Base-by-base conservation (phyloP, 345 rosid genomes). In the Eucalyptus pauciflora region DNA sequence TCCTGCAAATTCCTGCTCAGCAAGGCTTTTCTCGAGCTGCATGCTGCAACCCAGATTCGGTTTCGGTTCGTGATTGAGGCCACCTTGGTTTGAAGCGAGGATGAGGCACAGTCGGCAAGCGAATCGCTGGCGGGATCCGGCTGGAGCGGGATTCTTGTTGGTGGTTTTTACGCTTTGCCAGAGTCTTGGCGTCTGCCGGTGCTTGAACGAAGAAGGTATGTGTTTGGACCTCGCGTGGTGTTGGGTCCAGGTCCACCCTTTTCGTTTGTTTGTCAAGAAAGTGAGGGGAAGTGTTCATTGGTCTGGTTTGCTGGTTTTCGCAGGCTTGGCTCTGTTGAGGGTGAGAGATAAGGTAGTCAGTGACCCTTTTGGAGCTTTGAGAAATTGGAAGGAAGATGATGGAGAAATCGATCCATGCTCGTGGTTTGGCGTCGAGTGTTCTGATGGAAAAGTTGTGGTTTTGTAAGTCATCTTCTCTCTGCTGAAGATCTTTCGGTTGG, bases 121-220 rank as follows among this genome's bases (percentile, higher is more conserved):
- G 87, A 89, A 51, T 81, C 89, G 92, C 85, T 93, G 88, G 50
- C 92, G 80, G 88, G 79, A 46, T 85, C 85, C 89, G 46, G 50
- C 90, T 64, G 85, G 87, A 87, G 86, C 43, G 87, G 46, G 89
- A 43, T 4, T 90, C 49, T 41, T 92, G 91, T 90, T 93, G 89
- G 37, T 87, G 58, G 8, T 87, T 43, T 69, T 87, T 91, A 46
- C 64, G 93, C 67, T 90, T 83, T 62, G 20, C 89, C 93, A 89
- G 37, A 81, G 90, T 90, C 87, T 92, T 60, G 86, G 91, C 54
- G 88, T 87, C 18, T 92, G 95, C 79, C 93, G 31, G 87, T 92
- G 96, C 54, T 91, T 96, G 48, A 96, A 94, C 58, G 92, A 92
- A 24, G 95, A 95, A 92, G 98, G 98, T 97, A 91, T 7, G 83